These are phyloP conservation scores for Keqinozyma sinolaborantium DNA, from an alignment of 1,139 yeast species.

Conservation along the genomic window DNA sequence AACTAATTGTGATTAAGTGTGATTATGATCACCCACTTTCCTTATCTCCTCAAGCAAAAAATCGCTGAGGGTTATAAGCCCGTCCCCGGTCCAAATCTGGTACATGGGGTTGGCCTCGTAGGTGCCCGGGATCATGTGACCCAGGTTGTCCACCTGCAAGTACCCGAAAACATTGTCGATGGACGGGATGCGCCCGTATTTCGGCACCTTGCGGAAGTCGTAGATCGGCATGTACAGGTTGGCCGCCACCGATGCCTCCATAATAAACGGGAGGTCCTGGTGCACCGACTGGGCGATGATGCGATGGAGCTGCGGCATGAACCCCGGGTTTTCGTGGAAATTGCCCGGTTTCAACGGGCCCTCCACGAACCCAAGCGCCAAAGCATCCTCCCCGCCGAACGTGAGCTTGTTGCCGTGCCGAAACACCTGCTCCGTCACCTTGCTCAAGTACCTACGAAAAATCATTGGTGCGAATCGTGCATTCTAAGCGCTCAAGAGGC, in stretches of 20 bases:
- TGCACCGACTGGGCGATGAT: constrained; percentile 22
- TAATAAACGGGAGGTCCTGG: constrained; percentile 54
- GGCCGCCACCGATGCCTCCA: constrained; percentile 61
- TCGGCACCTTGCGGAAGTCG: constrained; percentile 66
- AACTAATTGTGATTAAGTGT: not conserved
- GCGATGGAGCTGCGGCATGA: constrained; percentile 25
- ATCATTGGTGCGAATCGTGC: too few species aligned
- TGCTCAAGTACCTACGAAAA: not conserved
- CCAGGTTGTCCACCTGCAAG: constrained; percentile 55
- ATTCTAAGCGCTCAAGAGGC: not conserved
- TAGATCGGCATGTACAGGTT: constrained; percentile 67
- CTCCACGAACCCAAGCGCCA: constrained; percentile 22
- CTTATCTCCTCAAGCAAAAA: constrained; percentile 41
- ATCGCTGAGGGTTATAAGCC: constrained; percentile 58
- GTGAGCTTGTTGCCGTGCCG: constrained; percentile 9
- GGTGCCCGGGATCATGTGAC: constrained; percentile 51
- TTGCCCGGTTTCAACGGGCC: constrained; percentile 2
- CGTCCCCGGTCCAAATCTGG: constrained; percentile 52
- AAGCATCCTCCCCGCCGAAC: constrained; percentile 20
- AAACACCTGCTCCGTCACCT: not conserved
- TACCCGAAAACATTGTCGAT: constrained; percentile 73
- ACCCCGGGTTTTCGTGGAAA: constrained; percentile 24
- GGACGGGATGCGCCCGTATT: constrained; percentile 67
- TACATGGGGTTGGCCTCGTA: constrained; percentile 63
- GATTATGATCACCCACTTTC: constrained; percentile 2